A percentile compares a stretch with the other conserved stretches of the same genome.
Evolutionary conservation across 352 stramenopile species (phyloP).

Genomic region (Phytopythium chamaehyphon): DNA sequence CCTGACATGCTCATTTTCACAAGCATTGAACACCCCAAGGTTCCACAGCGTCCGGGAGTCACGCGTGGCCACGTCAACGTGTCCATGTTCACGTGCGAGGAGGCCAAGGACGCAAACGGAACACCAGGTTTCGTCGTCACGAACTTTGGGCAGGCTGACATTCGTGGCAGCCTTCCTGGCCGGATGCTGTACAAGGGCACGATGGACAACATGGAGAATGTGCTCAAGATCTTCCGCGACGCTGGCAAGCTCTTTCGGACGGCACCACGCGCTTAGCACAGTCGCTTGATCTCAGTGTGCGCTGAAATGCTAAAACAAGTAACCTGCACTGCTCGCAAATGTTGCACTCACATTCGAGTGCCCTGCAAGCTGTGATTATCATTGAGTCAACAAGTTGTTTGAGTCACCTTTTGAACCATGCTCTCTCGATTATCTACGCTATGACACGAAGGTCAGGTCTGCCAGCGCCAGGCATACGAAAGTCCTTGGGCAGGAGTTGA

Average conservation of each 20-base stretch:
- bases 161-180: conserved; percentile 37
- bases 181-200: conserved; percentile 54
- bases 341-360: too few species aligned
- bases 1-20: conserved; percentile 27
- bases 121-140: conserved; percentile 31
- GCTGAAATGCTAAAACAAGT: too few species aligned
- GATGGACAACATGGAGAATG: conserved; percentile 60
- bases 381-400: neutral
- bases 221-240: conserved; percentile 45
- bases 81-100: conserved; percentile 36
- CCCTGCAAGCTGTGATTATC: too few species aligned
- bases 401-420: neutral
- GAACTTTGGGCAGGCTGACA: conserved; percentile 55
- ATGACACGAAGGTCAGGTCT: conserved; percentile 25
- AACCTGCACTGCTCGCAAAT: too few species aligned
- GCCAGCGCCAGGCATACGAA: conserved; percentile 17
- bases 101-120: conserved; percentile 17
- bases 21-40: conserved; percentile 39
- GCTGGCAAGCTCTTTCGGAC: conserved; percentile 31
- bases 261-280: conserved; percentile 1
- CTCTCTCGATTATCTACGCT: conserved; percentile 9
- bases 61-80: conserved; percentile 40
- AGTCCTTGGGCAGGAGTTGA: conserved; percentile 21
- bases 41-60: conserved; percentile 21
- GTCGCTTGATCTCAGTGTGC: neutral